A percentile compares a stretch with the other conserved stretches of the same genome.
Evolutionary conservation across 148 eudicot genomes (phyloP).

Genomic region (Selenicereus undatus): DNA sequence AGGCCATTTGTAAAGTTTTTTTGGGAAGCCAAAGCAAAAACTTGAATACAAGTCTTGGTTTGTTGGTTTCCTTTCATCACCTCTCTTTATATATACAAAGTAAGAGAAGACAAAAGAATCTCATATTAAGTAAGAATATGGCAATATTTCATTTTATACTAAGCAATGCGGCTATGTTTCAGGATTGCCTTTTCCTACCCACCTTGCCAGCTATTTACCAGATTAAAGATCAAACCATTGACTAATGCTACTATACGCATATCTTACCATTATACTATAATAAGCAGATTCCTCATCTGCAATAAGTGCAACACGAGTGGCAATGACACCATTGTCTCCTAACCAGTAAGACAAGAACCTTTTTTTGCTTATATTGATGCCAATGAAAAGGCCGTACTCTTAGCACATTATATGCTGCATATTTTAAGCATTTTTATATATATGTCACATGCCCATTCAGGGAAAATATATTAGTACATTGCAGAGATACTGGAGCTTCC

Average conservation of each 20-base stretch:
- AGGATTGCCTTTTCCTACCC: constrained; percentile 23
- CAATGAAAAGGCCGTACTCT: neutral
- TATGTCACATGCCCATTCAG: neutral
- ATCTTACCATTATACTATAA: neutral
- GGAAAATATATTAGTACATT: neutral
- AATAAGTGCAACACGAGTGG: constrained; percentile 22
- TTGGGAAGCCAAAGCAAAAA: neutral
- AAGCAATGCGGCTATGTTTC: constrained; percentile 16
- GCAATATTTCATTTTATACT: constrained; percentile 12
- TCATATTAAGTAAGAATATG: constrained; percentile 10
- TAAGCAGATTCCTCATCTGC: constrained; percentile 24
- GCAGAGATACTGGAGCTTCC: neutral
- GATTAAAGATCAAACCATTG: neutral
- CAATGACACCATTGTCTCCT: constrained; percentile 1
- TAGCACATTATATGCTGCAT: neutral
- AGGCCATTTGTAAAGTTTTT: constrained; percentile 27
- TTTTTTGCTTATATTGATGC: neutral
- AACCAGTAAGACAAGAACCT: neutral
- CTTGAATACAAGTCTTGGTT: constrained; percentile 13
- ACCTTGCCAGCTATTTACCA: constrained; percentile 21
- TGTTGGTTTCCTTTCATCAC: constrained; percentile 13
- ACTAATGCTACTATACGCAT: neutral
- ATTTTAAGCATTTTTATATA: neutral
- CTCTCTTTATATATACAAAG: constrained; percentile 17
- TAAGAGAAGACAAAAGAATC: constrained; percentile 25